These are phyloP conservation scores for Geranomyces variabilis DNA, from an alignment of 192 early-diverging fungal genomes.

Conservation along the genomic window DNA sequence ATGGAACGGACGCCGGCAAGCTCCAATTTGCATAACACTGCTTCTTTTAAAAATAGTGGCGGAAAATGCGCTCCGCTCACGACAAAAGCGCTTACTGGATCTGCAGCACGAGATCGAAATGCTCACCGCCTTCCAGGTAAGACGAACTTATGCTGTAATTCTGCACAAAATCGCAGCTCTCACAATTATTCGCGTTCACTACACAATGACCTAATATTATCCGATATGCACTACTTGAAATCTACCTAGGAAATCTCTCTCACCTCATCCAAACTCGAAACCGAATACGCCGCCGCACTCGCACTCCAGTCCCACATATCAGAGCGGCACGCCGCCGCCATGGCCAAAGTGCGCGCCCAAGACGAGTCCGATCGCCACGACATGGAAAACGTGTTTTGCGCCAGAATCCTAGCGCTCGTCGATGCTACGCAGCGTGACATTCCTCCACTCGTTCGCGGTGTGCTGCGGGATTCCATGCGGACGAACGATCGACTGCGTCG, in stretches of 20 bases:
- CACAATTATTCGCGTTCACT: no score
- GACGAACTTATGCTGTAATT: no score
- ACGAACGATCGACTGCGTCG: not conserved
- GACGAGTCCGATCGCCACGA: not conserved
- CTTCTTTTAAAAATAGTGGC: no score
- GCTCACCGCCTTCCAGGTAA: not conserved
- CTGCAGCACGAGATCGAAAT: constrained; percentile 3
- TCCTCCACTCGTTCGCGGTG: not conserved
- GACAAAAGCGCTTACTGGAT: not conserved
- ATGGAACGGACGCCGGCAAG: no score
- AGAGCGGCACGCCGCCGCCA: not conserved
- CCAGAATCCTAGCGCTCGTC: not conserved
- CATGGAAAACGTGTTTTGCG: constrained; percentile 2
- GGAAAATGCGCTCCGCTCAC: no score
- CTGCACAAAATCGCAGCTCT: no score
- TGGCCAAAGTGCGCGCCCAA: not conserved
- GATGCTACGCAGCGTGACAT: not conserved
- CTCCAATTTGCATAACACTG: no score
- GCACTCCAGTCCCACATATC: not conserved
- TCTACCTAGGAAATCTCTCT: constrained; percentile 1
- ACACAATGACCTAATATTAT: no score
- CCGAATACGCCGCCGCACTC: not conserved
- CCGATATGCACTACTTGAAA: no score
- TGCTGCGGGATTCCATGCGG: not conserved
- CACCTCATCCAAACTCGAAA: not conserved